Conservation (phyloP, 331 rosid species). For the Telfairia occidentalis region DNA sequence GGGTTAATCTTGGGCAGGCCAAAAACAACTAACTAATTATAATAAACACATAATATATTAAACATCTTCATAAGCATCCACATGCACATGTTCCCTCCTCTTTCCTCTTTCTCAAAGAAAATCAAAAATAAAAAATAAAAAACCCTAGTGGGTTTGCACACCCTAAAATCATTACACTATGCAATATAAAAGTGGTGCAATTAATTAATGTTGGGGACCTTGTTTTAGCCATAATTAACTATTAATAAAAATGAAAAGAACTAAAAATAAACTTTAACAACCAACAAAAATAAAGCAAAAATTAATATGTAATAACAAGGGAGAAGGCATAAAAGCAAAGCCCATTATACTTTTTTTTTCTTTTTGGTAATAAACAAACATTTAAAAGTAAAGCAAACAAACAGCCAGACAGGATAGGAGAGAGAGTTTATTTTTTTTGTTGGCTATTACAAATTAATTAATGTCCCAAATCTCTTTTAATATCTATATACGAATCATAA, state of each 20-base stretch:
- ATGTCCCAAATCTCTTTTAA: slow-evolving; percentile 31
- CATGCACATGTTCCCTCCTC: slow-evolving; percentile 15
- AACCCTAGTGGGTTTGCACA: background rate
- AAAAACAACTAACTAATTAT: background rate
- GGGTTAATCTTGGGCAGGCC: slow-evolving; percentile 1
- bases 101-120: too few species aligned
- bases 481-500: slow-evolving; percentile 61
- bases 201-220: background rate
- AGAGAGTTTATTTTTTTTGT: slow-evolving; percentile 58
- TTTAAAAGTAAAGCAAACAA: slow-evolving; percentile 21
- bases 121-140: background rate
- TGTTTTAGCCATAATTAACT: background rate
- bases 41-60: background rate
- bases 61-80: slow-evolving; percentile 11
- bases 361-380: slow-evolving; percentile 26
- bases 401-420: slow-evolving; percentile 30
- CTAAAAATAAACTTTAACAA: slow-evolving; percentile 2
- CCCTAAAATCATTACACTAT: background rate
- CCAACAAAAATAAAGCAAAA: background rate
- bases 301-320: background rate
- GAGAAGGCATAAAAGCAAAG: slow-evolving; percentile 5
- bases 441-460: slow-evolving; percentile 50
- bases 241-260: background rate
- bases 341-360: slow-evolving; percentile 27
- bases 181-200: background rate